Conservation (phyloP, 306 rosid species). For the Hippophae rhamnoides region DNA sequence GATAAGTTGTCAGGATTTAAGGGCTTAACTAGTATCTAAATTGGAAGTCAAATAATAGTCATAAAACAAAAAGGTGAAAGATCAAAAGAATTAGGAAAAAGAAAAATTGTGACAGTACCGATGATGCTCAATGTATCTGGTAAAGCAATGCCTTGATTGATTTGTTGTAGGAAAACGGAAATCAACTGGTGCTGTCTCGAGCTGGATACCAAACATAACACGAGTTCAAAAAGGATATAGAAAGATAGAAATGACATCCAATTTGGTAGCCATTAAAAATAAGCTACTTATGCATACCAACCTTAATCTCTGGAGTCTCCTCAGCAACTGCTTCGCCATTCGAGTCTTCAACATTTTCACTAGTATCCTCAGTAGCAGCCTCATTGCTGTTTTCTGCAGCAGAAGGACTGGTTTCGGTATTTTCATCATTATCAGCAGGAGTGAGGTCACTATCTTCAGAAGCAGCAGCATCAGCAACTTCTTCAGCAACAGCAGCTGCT, state of each 20-base stretch:
- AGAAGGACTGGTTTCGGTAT: slow-evolving; percentile 30
- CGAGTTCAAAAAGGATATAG: slow-evolving; percentile 8
- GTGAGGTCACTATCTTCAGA: slow-evolving; percentile 22
- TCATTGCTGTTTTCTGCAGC: no score
- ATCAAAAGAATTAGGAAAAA: not conserved
- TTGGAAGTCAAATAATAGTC: not conserved
- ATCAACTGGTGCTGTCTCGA: slow-evolving; percentile 91
- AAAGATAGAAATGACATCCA: not conserved
- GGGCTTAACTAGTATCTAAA: not conserved
- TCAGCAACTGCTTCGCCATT: slow-evolving; percentile 50
- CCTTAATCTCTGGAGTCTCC: slow-evolving; percentile 73
- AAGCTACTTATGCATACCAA: slow-evolving; percentile 16
- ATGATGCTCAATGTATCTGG: slow-evolving; percentile 80
- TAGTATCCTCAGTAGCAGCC: slow-evolving; percentile 24
- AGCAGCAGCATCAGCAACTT: not conserved
- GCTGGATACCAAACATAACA: slow-evolving; percentile 41
- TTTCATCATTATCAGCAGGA: slow-evolving; percentile 26
- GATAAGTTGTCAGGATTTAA: not conserved
- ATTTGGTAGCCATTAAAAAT: not conserved
- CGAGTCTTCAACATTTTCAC: slow-evolving; percentile 30
- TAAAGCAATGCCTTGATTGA: slow-evolving; percentile 97
- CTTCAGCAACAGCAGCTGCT: slow-evolving; percentile 18
- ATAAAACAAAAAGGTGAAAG: not conserved
- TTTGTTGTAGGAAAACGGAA: slow-evolving; percentile 97
- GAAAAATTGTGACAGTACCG: slow-evolving; percentile 30